phyloP scores from a whole-genome alignment of 2,329 filamentous ascomycete species.

The Penicillium capsulatum region DNA sequence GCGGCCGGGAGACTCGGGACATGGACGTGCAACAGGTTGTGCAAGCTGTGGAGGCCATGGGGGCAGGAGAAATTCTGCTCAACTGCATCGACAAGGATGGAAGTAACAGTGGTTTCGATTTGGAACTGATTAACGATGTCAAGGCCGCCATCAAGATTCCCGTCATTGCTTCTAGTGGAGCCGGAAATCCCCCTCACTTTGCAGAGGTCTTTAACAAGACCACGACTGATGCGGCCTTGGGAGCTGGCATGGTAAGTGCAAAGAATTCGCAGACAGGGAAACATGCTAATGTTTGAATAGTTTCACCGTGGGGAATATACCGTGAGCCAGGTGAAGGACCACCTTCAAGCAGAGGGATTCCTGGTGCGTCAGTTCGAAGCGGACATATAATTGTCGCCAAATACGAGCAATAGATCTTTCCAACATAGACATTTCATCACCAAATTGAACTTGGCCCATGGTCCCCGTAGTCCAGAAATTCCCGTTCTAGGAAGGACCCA shows the following conservation, averaged over 20 bases:
- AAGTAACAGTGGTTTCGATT: slow-evolving; percentile 88
- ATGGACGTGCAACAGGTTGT: slow-evolving; percentile 86
- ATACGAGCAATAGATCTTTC: too few species aligned
- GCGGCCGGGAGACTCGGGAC: slow-evolving; percentile 88
- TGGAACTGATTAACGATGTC: slow-evolving; percentile 84
- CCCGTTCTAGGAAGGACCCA: not conserved
- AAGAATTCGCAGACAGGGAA: too few species aligned
- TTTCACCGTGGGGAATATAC: slow-evolving; percentile 96
- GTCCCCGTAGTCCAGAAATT: not conserved
- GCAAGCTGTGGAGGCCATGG: slow-evolving; percentile 91
- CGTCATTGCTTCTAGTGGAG: slow-evolving; percentile 91
- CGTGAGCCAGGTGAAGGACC: slow-evolving; percentile 87
- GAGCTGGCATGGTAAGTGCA: slow-evolving; percentile 75
- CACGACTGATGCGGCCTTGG: slow-evolving; percentile 82
- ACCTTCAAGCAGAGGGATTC: slow-evolving; percentile 66
- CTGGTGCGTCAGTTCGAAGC: slow-evolving; percentile 74
- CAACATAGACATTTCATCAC: too few species aligned
- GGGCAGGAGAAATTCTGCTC: slow-evolving; percentile 85
- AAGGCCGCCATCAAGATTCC: slow-evolving; percentile 85
- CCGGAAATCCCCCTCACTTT: slow-evolving; percentile 83
- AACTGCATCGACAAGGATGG: slow-evolving; percentile 99
- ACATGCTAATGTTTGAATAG: slow-evolving; percentile 33
- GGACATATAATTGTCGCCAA: slow-evolving; percentile 11
- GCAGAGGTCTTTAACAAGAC: slow-evolving; percentile 84
- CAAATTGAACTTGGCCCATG: too few species aligned